Percentiles rank a stretch among this genome's conserved stretches.
phyloP scores from a whole-genome alignment of 2,329 filamentous ascomycete genomes.

The Hypoxylon sp. region DNA sequence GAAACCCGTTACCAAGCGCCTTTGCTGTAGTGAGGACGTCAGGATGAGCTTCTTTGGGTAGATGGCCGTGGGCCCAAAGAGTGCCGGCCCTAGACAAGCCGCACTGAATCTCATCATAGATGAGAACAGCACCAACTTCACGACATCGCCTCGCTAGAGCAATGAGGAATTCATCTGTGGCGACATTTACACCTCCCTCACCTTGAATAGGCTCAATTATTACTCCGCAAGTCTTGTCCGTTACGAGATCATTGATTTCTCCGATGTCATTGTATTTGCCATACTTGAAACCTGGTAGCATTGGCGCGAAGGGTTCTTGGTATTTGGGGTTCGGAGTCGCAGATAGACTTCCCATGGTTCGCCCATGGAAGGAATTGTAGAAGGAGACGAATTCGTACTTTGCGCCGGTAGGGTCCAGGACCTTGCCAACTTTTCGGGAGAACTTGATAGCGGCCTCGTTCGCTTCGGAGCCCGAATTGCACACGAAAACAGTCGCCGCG shows the following conservation, averaged over 20 bases:
- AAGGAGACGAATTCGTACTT: constrained; percentile 94
- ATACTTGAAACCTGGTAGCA: constrained; percentile 93
- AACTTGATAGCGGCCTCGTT: constrained; percentile 99
- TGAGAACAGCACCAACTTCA: constrained; percentile 88
- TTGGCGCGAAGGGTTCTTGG: constrained; percentile 92
- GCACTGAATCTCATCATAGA: constrained; percentile 98
- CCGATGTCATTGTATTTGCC: constrained; percentile 87
- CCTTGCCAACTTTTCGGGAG: constrained; percentile 89
- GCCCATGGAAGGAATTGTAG: constrained; percentile 92
- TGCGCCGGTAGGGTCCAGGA: constrained; percentile 75
- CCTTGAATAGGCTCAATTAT: constrained; percentile 98
- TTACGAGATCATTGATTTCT: constrained; percentile 80
- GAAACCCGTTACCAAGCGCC: constrained; percentile 95
- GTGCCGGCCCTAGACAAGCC: constrained; percentile 88
- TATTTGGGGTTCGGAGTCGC: constrained; percentile 99
- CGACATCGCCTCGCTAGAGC: constrained; percentile 88
- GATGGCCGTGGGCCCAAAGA: constrained; percentile 87
- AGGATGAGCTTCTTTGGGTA: constrained; percentile 85
- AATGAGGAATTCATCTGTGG: constrained; percentile 84
- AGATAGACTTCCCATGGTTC: constrained; percentile 95
- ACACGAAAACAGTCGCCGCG: constrained; percentile 87
- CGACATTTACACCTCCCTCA: constrained; percentile 92
- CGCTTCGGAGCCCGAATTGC: constrained; percentile 96
- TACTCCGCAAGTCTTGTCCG: constrained; percentile 89
- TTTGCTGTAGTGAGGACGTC: constrained; percentile 96